Conservation (phyloP, 345 rosid genomes). For the Lumnitzera racemosa region DNA sequence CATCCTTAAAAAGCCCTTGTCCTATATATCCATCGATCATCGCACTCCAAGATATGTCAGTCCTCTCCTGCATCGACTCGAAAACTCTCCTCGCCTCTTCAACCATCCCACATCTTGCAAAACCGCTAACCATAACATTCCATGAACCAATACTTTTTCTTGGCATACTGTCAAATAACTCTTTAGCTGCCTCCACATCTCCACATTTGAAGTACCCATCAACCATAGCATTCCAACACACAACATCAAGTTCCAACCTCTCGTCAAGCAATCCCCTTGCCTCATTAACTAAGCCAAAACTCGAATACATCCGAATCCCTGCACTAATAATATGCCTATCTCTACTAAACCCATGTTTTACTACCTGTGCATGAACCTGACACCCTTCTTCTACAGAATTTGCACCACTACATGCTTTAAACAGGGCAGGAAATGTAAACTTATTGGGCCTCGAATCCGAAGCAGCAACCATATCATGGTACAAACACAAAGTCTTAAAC, state of each 20-base stretch:
- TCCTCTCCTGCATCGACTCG: slow-evolving; percentile 26
- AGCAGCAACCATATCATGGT: slow-evolving; percentile 25
- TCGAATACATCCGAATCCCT: slow-evolving; percentile 47
- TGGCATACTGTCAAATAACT: slow-evolving; percentile 24
- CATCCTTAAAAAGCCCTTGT: slow-evolving; percentile 27
- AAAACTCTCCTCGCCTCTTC: slow-evolving; percentile 37
- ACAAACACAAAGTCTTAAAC: slow-evolving; percentile 13
- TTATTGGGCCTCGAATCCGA: slow-evolving; percentile 31
- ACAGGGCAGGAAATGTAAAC: slow-evolving; percentile 33
- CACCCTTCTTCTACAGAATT: slow-evolving; percentile 18
- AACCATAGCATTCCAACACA: slow-evolving; percentile 35
- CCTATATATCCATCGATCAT: slow-evolving; percentile 40
- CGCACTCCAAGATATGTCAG: slow-evolving; percentile 46
- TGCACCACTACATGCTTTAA: slow-evolving; percentile 29
- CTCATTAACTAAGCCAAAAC: slow-evolving; percentile 17
- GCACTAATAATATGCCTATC: slow-evolving; percentile 37
- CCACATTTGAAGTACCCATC: slow-evolving; percentile 36
- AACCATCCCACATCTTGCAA: slow-evolving; percentile 26
- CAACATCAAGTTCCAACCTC: slow-evolving; percentile 18
- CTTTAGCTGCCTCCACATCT: slow-evolving; percentile 23
- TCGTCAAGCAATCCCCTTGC: slow-evolving; percentile 31
- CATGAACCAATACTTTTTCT: slow-evolving; percentile 29
- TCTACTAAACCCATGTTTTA: slow-evolving; percentile 28
- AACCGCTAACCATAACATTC: slow-evolving; percentile 36
- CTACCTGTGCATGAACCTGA: slow-evolving; percentile 34